Evolutionary conservation across 306 rosid species (phyloP).

Genomic region (Canavalia ensiformis): DNA sequence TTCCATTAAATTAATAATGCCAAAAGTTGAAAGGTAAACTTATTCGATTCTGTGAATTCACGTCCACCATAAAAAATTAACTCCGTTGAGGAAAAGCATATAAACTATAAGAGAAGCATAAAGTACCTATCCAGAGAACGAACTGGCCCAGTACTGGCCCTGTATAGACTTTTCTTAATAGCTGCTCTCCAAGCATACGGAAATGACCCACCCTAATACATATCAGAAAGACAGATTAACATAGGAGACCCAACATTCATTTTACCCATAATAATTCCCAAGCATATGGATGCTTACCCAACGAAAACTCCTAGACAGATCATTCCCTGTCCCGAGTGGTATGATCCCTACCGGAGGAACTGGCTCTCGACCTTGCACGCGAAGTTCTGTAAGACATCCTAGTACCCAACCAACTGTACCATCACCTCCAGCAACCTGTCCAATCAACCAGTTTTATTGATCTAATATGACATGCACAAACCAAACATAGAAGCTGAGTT

Average conservation of each 20-base stretch:
- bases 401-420: slow-evolving; percentile 99
- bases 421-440: slow-evolving; percentile 99
- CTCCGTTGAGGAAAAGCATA: slow-evolving; percentile 4
- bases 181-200: slow-evolving; percentile 95
- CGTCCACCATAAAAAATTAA: slow-evolving; percentile 25
- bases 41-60: slow-evolving; percentile 29
- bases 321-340: slow-evolving; percentile 99
- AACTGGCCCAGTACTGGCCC: slow-evolving; percentile 69
- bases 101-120: neutral
- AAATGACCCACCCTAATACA: slow-evolving; percentile 93
- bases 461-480: slow-evolving; percentile 40
- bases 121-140: slow-evolving; percentile 80
- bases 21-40: slow-evolving; percentile 29
- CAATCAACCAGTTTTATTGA: slow-evolving; percentile 54
- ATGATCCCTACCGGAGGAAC: slow-evolving; percentile 90
- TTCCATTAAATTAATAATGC: slow-evolving; percentile 23
- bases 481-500: slow-evolving; percentile 22
- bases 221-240: slow-evolving; percentile 51
- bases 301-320: slow-evolving; percentile 88
- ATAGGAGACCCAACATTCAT: slow-evolving; percentile 33
- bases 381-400: slow-evolving; percentile 84
- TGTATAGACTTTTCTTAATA: slow-evolving; percentile 73
- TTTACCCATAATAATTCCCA: slow-evolving; percentile 33
- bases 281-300: slow-evolving; percentile 75
- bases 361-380: slow-evolving; percentile 60